Base-by-base conservation (phyloP, 2,329 filamentous ascomycete species). In the Ophiostoma sp. region DNA sequence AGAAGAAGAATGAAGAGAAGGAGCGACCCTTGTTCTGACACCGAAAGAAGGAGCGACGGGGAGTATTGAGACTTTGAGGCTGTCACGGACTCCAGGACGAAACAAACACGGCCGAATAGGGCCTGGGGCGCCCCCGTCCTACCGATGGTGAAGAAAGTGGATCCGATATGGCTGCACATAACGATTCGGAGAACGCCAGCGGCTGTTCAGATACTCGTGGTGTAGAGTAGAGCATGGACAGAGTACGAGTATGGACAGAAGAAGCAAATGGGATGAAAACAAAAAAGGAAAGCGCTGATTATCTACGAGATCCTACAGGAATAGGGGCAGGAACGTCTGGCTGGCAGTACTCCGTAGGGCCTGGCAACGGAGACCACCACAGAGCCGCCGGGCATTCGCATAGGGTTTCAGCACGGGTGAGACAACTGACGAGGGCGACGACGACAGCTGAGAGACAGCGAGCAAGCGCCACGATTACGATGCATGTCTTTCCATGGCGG, bases 1-100 rank as follows among this genome's bases (percentile, higher is more conserved):
- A 27, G 27, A 38, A 65, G 18, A 9, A 45, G 14, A 8, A 58
- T 12, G 6, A 45, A 36, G 44, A 60, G 65, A 65, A 55, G 40
- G 67, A n/a, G 36, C 49, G 42, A 62, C 41, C 6, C 40, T 64
- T n/a, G 41, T n/a, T 16, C 6, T 47, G 38, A 18, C 38, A 64
- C 62, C 49, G 27, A 42, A 58, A 64, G 47, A 55, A 67, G 60
- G 58, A 52, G 66, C 40, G n/a, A n/a, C 27, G 49, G 49, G 49
- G 14, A 55, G 49, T 55, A 55, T 55, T 55, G 5, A 55, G 49
- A 55, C 49, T 63, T 42, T 49, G 49, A 42, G 60, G 52, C 58
- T 67, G 55, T 64, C 67, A 70, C 69, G 58, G 67, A 70, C 66
- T 62, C 47, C 65, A 47, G 45, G n/a, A 45, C 69, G 69, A 70